phyloP scores from a whole-genome alignment of 805 yeast genomes.

The Nakazawaea anatomiae region DNA sequence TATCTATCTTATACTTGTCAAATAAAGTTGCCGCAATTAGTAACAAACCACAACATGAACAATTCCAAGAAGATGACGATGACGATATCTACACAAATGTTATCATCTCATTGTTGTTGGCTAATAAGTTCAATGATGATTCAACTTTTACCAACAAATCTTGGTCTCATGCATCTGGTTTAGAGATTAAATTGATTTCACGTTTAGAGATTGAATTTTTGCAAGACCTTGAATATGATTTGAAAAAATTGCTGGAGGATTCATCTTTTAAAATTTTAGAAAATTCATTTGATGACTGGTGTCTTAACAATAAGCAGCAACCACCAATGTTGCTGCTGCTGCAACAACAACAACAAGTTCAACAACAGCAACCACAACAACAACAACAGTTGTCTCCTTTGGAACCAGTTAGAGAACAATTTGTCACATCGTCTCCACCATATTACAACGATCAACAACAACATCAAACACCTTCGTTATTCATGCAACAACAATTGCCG shows the following conservation, averaged over 20 bases:
- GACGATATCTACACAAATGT: conserved; percentile 47
- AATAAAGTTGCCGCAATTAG: conserved; percentile 35
- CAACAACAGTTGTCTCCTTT: not conserved
- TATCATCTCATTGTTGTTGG: conserved; percentile 68
- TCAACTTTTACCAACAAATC: conserved; percentile 92
- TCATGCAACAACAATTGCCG: not conserved
- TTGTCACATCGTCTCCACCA: not conserved
- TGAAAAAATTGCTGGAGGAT: conserved; percentile 8
- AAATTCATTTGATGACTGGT: conserved; percentile 9
- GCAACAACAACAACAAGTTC: not conserved
- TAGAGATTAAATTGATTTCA: conserved; percentile 56
- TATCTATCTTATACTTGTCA: conserved; percentile 74
- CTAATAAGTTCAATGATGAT: conserved; percentile 94
- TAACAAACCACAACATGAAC: conserved; percentile 2
- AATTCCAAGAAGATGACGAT: conserved; percentile 19
- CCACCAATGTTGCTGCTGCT: not conserved
- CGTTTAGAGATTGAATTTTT: conserved; percentile 69
- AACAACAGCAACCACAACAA: not conserved
- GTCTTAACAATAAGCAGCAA: conserved; percentile 4
- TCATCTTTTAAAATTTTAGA: conserved; percentile 7
- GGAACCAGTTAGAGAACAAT: not conserved
- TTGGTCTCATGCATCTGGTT: conserved; percentile 95
- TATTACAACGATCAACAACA: conserved; percentile 1
- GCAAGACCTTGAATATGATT: conserved; percentile 12
- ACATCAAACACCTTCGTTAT: not conserved